Evolutionary conservation across 176 grass and related monocot species (phyloP), one percentile per base, ranked within the genome.

Genomic region (Cenchrus fungigraminus): DNA sequence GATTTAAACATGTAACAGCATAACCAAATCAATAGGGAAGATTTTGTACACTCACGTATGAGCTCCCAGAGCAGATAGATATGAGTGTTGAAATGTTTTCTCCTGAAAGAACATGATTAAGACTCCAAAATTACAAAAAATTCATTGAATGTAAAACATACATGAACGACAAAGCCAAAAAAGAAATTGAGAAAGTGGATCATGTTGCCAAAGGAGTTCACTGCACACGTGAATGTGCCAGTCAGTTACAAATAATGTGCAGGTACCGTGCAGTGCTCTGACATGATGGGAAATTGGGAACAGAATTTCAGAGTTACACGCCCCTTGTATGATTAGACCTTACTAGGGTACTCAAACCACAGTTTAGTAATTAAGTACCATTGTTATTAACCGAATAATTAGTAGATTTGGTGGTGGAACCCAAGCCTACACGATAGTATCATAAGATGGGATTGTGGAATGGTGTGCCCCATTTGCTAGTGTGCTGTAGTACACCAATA

Each of bases 61-160:
- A 77, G 97, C 85, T 80, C 91, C 93, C 72, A 98, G 71, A 73
- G 93, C 97, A 73, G 88, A 93, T 84, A 98, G 75, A 74, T 95
- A 98, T 12, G 97, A 62, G 85, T 94, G 93, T 71, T 93, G 97
- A 94, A 98, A 98, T 72, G 97, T 98, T 95, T 94, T 94, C 74
- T 91, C 93, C 93, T 98, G 91, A 52, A 94, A 79, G 60, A 68
- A 77, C 34, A 82, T 43, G 34, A 62, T 15, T 71, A 60, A 81
- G 17, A 89, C 40, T 32, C 47, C 51, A 73, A 49, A 59, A 72
- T 68, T 20, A 52, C 52, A 79, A 42, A 46, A 37, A 46, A 17
- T 49, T 14, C 31, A 77, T 8, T 70, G 2, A 45, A 40, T 31
- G 10, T 28, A 70, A 69, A 54, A 70, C 45, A 83, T 78, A 71